Base-by-base conservation (phyloP, 371 early-diverging fungal species). In the Rhizopus delemar region DNA sequence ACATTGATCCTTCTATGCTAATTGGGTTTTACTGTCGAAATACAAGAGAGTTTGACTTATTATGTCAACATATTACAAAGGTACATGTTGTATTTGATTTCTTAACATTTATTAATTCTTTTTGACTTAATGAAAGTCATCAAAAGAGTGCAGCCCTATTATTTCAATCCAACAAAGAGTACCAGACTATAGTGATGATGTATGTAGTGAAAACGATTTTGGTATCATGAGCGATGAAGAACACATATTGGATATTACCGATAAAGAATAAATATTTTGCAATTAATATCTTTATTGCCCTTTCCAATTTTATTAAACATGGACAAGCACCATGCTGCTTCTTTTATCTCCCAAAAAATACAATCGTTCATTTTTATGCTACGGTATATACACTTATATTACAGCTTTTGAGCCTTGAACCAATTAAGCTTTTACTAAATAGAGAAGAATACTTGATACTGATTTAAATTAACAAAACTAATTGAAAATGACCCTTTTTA, bases 1-100 rank as follows among this genome's bases (percentile, higher is more conserved):
- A 86, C 9, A 61, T 98, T 39, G 98, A 98, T 69, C 98, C 98
- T 0, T 94, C 93, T 4, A 90, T 98, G 90, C 80, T 95, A 22
- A 66, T 95, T 57, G 96, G 96, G 1, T 98, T 95, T 70, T 95
- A 89, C 69, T 91, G 89, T 61, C 73, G 75, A 12, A 82, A 85
- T n/a, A 58, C 65, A 15, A 56, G 59, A 3, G 91, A 91, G 2
- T 88, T 91, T 63, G 82, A 87, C 45, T 67, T 70, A n/a, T 83
- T 93, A 57, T 85, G 86, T 59, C 61, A 66, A 11, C 75, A 75
- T 28, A 75, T 82, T 6, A 62, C 71, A 28, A 65, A 77, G 68
- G 78, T 89, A 70, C 65, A 62, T 36, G 43, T 31, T 29, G 51
- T 4, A 8, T 31, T 53, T 3, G 7, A 5, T 13, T 36, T 11